A percentile compares a stretch with the other conserved stretches of the same genome.
phyloP scores from a whole-genome alignment of 1,139 yeast species.

The Kodamaea plutei region DNA sequence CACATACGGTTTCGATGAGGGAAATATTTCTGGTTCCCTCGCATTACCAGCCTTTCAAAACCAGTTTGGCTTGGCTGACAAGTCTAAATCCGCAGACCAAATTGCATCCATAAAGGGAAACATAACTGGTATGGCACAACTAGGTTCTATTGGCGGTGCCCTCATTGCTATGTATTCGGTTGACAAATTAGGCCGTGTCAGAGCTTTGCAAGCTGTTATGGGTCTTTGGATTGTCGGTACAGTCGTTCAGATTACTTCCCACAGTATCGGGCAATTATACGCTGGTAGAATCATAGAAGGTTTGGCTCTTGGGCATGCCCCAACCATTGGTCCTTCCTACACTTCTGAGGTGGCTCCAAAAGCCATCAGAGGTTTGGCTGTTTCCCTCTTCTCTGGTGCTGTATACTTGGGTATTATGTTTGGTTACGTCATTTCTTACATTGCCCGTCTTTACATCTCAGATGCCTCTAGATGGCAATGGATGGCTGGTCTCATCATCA shows the following conservation, averaged over 20 bases:
- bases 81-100: slow-evolving; percentile 28
- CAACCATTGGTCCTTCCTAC: slow-evolving; percentile 54
- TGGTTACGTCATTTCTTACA: slow-evolving; percentile 48
- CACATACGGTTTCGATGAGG: slow-evolving; percentile 63
- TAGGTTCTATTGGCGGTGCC: slow-evolving; percentile 59
- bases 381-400: slow-evolving; percentile 51
- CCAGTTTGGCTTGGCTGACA: slow-evolving; percentile 45
- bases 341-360: slow-evolving; percentile 52
- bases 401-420: slow-evolving; percentile 53
- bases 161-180: slow-evolving; percentile 46
- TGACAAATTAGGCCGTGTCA: slow-evolving; percentile 53
- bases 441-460: slow-evolving; percentile 33
- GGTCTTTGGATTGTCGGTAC: slow-evolving; percentile 45
- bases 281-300: slow-evolving; percentile 56
- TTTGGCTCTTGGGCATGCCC: slow-evolving; percentile 53
- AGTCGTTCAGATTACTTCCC: slow-evolving; percentile 45
- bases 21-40: slow-evolving; percentile 42
- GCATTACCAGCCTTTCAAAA: slow-evolving; percentile 41
- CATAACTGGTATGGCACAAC: slow-evolving; percentile 59
- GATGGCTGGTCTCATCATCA: slow-evolving; percentile 23
- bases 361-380: slow-evolving; percentile 48
- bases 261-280: slow-evolving; percentile 44
- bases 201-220: slow-evolving; percentile 46
- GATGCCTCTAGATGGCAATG: slow-evolving; percentile 30
- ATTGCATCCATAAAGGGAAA: slow-evolving; percentile 49